These are phyloP conservation scores for Pezicula neosporulosa DNA, from an alignment of 2,329 filamentous ascomycete genomes.

Conservation along the genomic window DNA sequence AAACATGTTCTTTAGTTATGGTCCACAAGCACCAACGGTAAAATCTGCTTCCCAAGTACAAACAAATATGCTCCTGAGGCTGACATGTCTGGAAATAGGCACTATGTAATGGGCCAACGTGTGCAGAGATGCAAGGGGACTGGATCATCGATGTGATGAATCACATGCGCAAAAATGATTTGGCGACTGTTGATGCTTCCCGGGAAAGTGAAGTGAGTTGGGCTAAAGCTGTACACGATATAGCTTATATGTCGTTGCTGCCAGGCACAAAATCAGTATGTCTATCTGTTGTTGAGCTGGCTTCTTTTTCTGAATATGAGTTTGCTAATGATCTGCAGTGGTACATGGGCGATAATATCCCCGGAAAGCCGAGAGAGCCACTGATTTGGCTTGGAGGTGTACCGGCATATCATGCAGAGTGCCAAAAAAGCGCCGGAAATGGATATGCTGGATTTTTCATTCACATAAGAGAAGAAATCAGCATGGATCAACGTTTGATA, in stretches of 20 bases:
- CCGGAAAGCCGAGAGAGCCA: slow-evolving; percentile 49
- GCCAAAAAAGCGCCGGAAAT: not conserved
- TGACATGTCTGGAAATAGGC: not conserved
- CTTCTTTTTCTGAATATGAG: not conserved
- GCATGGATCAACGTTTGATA: too few relatives aligned
- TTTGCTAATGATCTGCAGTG: not conserved
- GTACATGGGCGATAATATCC: slow-evolving; percentile 54
- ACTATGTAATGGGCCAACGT: slow-evolving; percentile 51
- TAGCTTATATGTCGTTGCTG: slow-evolving; percentile 44
- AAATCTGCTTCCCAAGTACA: not conserved
- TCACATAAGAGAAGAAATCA: too few relatives aligned
- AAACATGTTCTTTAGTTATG: slow-evolving; percentile 39
- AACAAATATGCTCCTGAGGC: not conserved
- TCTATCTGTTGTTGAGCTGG: not conserved
- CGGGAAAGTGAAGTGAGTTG: slow-evolving; percentile 42
- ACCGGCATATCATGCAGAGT: slow-evolving; percentile 6
- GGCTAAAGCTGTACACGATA: slow-evolving; percentile 44
- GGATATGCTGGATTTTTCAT: not conserved
- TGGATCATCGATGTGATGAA: slow-evolving; percentile 51
- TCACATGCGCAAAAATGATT: slow-evolving; percentile 40
- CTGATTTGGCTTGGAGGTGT: slow-evolving; percentile 40
- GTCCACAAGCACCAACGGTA: slow-evolving; percentile 41
- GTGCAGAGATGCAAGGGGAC: slow-evolving; percentile 51
- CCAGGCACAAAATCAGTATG: slow-evolving; percentile 43
- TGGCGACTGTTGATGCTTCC: slow-evolving; percentile 49